Base-by-base conservation (phyloP, 2,329 filamentous ascomycete genomes). In the Camillea tinctor region DNA sequence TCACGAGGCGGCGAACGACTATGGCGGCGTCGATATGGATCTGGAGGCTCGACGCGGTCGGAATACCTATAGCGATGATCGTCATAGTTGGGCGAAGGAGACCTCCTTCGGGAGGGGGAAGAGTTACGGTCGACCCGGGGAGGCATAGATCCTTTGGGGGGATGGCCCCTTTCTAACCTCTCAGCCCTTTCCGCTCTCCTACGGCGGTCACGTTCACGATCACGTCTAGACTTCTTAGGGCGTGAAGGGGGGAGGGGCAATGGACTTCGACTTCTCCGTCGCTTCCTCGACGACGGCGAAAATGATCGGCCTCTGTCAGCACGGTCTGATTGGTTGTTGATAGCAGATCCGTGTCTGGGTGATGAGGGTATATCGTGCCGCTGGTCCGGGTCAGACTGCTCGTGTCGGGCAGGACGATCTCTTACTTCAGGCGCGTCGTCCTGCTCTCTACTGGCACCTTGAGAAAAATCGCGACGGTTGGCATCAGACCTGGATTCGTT, bases 201-300 rank as follows among this genome's bases (percentile, higher is more conserved):
- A 52, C 68, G 68, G 20, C 70, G 70, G 24, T 72, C 70, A 48
- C 70, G 69, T 50, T 71, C 67, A 58, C 69, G 70, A 13, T 72
- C 70, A 53, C 72, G 73, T 72, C 76, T 76, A 66, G 79, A 79
- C 77, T 71, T 77, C 67, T 81, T 81, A 23, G 75, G 73, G 54
- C 74, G 75, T 30, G 73, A 73, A 4, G 69, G 67, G 2, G 71
- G 73, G 21, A 73, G 68, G 1, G 79, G 68, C 15, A 67, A 74
- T n/a, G 69, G 76, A 53, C 77, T 81, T 55, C 74, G 74, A 59
- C 75, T 80, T 59, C 79, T 74, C 53, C 74, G 72, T 55, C 79
- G 74, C 65, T 81, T 81, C 40, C 73, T 63, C 5, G 76, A 75
- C 22, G 75, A 69, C 26, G 77, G 73, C 3, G 78, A 78, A 58